Percentiles rank a stretch among this genome's conserved stretches.
These are phyloP conservation scores for Phytophthora sansomeana DNA, from an alignment of 352 stramenopile species.

Conservation along the genomic window DNA sequence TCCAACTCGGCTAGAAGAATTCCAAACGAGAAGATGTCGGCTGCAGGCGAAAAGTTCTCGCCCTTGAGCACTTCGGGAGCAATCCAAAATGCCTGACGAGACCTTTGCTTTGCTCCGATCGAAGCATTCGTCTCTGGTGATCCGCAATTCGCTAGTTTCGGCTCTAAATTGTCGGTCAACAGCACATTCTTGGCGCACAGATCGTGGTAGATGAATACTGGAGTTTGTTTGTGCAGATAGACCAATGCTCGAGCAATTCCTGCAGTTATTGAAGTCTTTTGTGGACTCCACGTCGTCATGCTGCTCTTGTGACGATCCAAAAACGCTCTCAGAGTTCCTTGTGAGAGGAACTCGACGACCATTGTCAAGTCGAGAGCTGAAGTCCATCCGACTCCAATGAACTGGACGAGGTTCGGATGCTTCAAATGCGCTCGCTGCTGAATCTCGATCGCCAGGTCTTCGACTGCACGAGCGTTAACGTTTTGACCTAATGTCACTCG, in stretches of 20 bases:
- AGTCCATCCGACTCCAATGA: conserved; percentile 67
- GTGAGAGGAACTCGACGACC: conserved; percentile 27
- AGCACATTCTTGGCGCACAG: conserved; percentile 34
- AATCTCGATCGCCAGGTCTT: conserved; percentile 60
- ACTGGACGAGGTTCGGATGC: conserved; percentile 63
- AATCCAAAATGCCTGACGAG: conserved; percentile 28
- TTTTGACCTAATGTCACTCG: conserved; percentile 8
- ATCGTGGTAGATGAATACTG: conserved; percentile 16
- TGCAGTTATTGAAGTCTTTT: conserved; percentile 32
- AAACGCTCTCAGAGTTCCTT: conserved; percentile 26
- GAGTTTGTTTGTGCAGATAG: conserved; percentile 36
- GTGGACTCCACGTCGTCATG: conserved; percentile 19
- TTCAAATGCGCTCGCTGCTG: conserved; percentile 36
- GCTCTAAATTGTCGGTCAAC: conserved; percentile 24
- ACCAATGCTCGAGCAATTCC: conserved; percentile 35
- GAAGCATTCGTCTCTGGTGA: conserved; percentile 14
- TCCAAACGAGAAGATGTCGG: conserved; percentile 70
- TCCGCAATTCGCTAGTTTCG: conserved; percentile 30
- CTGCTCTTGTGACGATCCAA: conserved; percentile 12
- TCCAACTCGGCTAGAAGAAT: conserved; percentile 59
- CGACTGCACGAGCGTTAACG: conserved; percentile 23
- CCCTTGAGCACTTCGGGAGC: conserved; percentile 68
- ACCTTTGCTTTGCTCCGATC: conserved; percentile 13
- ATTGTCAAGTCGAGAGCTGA: conserved; percentile 19
- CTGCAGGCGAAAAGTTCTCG: conserved; percentile 50